phyloP scores from a whole-genome alignment of 208 protist species.

The Naegleria gruberi region DNA sequence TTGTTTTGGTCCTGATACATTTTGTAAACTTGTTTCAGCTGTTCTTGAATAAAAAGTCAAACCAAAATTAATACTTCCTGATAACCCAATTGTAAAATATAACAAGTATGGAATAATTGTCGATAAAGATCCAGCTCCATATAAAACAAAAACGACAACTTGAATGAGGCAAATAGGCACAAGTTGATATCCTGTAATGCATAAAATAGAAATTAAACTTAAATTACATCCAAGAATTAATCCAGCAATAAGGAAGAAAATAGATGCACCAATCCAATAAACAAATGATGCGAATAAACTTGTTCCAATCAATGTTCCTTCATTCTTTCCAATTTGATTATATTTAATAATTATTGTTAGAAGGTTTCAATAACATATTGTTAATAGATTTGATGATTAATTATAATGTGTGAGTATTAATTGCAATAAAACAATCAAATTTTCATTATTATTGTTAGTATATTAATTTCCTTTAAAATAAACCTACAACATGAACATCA shows the following conservation, averaged over 20 bases:
- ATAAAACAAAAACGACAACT: background rate
- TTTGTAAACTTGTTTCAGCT: background rate
- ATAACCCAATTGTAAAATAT: background rate
- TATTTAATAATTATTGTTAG: too few species aligned
- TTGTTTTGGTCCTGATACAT: background rate
- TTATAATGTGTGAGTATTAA: too few species aligned
- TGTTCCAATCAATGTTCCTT: background rate
- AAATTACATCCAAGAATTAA: background rate
- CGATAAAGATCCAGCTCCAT: background rate
- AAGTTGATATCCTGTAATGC: background rate
- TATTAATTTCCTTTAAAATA: too few species aligned
- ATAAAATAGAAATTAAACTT: background rate
- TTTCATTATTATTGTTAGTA: too few species aligned
- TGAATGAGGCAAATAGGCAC: background rate
- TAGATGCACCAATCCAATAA: background rate
- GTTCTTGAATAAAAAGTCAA: background rate
- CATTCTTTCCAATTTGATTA: background rate
- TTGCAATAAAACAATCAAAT: too few species aligned
- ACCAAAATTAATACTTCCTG: background rate
- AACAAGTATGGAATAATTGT: background rate
- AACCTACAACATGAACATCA: background rate
- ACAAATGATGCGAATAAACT: background rate
- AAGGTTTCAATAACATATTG: too few species aligned
- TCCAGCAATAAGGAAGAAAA: background rate
- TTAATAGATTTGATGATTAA: too few species aligned